A percentile compares a stretch with the other conserved stretches of the same genome.
phyloP scores from a whole-genome alignment of 2,329 filamentous ascomycete genomes.

The Scolecobasidium constrictum region DNA sequence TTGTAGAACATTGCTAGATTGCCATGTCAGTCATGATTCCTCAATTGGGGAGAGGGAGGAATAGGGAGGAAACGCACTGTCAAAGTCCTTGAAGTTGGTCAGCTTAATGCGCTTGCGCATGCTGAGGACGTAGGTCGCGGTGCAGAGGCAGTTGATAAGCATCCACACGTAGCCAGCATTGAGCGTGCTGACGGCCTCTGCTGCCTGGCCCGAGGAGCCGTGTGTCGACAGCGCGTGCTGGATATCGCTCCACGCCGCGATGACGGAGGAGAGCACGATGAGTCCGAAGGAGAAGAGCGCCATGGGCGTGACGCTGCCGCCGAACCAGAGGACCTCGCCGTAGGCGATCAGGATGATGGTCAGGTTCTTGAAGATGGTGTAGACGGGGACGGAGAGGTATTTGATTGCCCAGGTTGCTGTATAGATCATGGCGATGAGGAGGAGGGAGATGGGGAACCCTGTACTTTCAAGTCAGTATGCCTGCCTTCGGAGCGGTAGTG shows the following conservation, averaged over 20 bases:
- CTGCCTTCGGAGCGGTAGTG: not conserved
- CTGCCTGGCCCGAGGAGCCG: slow-evolving; percentile 46
- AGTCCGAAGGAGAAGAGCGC: slow-evolving; percentile 88
- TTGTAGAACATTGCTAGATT: slow-evolving; percentile 97
- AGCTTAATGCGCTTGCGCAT: slow-evolving; percentile 99
- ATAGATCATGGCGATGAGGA: slow-evolving; percentile 98
- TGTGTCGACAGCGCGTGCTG: slow-evolving; percentile 65
- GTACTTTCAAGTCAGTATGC: slow-evolving; percentile 6
- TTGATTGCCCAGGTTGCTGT: slow-evolving; percentile 92
- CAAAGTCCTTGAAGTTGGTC: slow-evolving; percentile 99
- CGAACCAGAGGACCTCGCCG: slow-evolving; percentile 96
- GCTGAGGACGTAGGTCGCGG: slow-evolving; percentile 74
- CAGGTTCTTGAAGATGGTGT: slow-evolving; percentile 99
- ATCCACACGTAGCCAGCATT: slow-evolving; percentile 98
- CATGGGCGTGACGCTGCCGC: slow-evolving; percentile 77
- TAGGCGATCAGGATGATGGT: slow-evolving; percentile 98
- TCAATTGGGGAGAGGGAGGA: slow-evolving; percentile 13
- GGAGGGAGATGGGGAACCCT: slow-evolving; percentile 95
- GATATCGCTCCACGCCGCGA: slow-evolving; percentile 96
- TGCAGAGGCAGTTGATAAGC: slow-evolving; percentile 92
- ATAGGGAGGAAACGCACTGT: slow-evolving; percentile 60
- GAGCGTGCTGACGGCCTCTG: slow-evolving; percentile 71
- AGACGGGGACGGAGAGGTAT: slow-evolving; percentile 93
- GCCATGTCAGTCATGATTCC: not conserved
- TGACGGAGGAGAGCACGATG: slow-evolving; percentile 89